Evolutionary conservation across 1,284 basidiomycete genomes (phyloP).

Genomic region (Agaricales sp.): DNA sequence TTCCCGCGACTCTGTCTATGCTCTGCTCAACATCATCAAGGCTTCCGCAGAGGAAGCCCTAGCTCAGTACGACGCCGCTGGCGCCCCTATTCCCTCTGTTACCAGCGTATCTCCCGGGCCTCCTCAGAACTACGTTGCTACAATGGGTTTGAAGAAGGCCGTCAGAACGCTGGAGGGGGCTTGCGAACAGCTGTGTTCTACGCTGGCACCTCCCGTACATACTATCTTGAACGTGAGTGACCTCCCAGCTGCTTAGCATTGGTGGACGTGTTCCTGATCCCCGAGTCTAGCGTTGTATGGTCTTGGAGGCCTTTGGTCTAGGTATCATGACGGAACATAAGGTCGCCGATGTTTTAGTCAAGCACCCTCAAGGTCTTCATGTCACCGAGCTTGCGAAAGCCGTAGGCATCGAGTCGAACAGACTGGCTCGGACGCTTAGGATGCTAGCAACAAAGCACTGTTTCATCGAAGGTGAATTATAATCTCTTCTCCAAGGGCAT

Average conservation of each 20-base stretch:
- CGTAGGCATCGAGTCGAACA: constrained; percentile 16
- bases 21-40: constrained; percentile 10
- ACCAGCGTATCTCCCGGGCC: constrained; percentile 19
- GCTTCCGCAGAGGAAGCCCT: constrained; percentile 9
- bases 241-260: constrained; percentile 13
- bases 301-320: constrained; percentile 11
- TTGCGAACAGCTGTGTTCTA: constrained; percentile 19
- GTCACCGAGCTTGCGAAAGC: constrained; percentile 18
- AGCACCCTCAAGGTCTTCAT: constrained; percentile 20
- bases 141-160: constrained; percentile 14
- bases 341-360: constrained; percentile 18
- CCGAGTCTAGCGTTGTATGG: constrained; percentile 13
- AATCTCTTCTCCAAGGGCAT: background rate
- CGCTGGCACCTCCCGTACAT: constrained; percentile 20
- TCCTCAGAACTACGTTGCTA: background rate
- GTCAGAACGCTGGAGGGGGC: constrained; percentile 21
- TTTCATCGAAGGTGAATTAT: constrained; percentile 22
- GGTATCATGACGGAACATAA: constrained; percentile 19
- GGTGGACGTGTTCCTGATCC: constrained; percentile 16
- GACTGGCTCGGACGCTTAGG: constrained; percentile 22
- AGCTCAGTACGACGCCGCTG: constrained; percentile 9
- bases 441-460: constrained; percentile 24
- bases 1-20: no score
- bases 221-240: constrained; percentile 20
- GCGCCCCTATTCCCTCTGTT: constrained; percentile 18